Base-by-base conservation (phyloP, 2,329 filamentous ascomycete genomes). In the Escovopsis sp. region DNA sequence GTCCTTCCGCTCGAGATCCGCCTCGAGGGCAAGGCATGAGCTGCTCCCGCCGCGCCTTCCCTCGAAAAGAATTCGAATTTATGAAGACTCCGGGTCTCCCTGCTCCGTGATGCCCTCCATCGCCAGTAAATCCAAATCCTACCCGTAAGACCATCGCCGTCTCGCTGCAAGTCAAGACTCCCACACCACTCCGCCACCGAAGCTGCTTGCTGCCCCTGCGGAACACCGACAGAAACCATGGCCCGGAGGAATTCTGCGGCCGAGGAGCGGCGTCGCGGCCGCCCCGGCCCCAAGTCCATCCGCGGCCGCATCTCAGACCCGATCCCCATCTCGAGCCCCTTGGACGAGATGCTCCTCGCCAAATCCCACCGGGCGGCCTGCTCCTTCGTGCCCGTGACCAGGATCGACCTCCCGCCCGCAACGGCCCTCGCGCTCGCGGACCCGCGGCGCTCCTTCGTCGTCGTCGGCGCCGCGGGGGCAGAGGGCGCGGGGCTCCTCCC, bases 271-370 rank as follows among this genome's bases (percentile, higher is more conserved):
- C 33, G 53, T 37, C 45, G 48, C 33, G 47, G 48, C 37, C 33
- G 33, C 33, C 7, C 11, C 13, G 45, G 61, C 47, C 60, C 62
- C 48, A 61, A 64, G 48, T 68, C 69, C 30, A 70, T 79, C 46
- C 70, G 75, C 33, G 74, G 74, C 46, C 72, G 68, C 48, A 79
- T 79, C 46, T 79, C 74, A 27, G 67, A 65, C 7, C 76, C 76
- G 12, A 79, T 79, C 38, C 74, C 74, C 2, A 70, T 79, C 16
- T 55, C 61, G 14, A 60, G 57, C 43, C 53, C 61, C 7, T 48
- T 63, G 34, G 70, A 73, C 44, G 70, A 75, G 46, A 72, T 75
- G 44, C 72, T 75, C 48, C 66, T 71, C 10, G 69, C 71, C n/a
- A 37, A 37, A 31, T 33, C 40, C 15, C 40, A 7, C 8, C 27